A percentile compares a stretch with the other conserved stretches of the same genome.
These are phyloP conservation scores for Gloeostereum incarnatum DNA, from an alignment of 768 basidiomycete genomes.

Conservation along the genomic window DNA sequence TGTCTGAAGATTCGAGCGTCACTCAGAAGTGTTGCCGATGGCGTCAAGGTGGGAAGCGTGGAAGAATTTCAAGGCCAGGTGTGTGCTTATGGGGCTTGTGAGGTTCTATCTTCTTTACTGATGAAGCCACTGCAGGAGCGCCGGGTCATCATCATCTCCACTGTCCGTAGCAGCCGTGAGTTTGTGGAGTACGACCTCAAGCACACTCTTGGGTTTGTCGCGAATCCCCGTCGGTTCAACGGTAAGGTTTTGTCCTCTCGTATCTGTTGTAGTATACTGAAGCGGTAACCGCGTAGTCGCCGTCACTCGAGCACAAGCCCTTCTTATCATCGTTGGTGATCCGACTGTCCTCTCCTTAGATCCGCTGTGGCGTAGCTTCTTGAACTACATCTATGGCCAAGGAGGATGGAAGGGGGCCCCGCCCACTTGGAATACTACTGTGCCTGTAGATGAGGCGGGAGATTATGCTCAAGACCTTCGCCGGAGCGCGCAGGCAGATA, in stretches of 20 bases:
- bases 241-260: constrained; percentile 14
- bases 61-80: constrained; percentile 65
- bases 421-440: constrained; percentile 9
- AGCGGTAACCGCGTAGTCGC: constrained; percentile 37
- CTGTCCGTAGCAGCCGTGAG: constrained; percentile 44
- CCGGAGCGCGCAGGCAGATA: constrained; percentile 22
- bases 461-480: constrained; percentile 28
- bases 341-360: constrained; percentile 50
- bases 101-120: no score
- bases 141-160: constrained; percentile 47
- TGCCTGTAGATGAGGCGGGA: constrained; percentile 19
- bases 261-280: not conserved
- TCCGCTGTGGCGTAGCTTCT: constrained; percentile 51
- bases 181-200: constrained; percentile 39
- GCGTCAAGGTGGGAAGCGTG: constrained; percentile 53
- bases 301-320: constrained; percentile 50
- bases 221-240: constrained; percentile 37
- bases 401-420: constrained; percentile 34
- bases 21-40: constrained; percentile 23
- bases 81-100: no score
- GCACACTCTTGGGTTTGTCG: constrained; percentile 52
- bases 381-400: constrained; percentile 45
- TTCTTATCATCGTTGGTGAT: constrained; percentile 53
- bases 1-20: constrained; percentile 33
- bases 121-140: no score